Evolutionary conservation across 768 basidiomycete genomes (phyloP).

Genomic region (Trametes gibbosa): DNA sequence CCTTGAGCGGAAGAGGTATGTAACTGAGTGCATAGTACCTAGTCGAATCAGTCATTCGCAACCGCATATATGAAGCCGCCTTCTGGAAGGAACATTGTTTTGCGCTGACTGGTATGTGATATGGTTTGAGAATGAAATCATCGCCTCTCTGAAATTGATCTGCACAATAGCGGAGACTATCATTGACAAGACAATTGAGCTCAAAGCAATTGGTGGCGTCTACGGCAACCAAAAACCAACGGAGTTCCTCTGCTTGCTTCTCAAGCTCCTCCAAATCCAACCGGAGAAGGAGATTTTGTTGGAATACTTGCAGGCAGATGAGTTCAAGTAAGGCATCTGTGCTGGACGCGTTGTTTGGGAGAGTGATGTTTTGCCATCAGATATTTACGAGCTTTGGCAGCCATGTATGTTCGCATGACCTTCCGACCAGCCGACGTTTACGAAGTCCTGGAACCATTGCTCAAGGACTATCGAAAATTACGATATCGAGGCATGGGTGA

Average conservation of each 20-base stretch:
- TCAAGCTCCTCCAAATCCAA: conserved; percentile 95
- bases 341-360: too few species aligned
- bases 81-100: conserved; percentile 99
- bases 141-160: conserved; percentile 2
- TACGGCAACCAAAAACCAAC: conserved; percentile 95
- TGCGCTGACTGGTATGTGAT: conserved; percentile 77
- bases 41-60: conserved; percentile 95
- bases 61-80: conserved; percentile 89
- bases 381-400: conserved; percentile 91
- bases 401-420: conserved; percentile 93
- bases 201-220: conserved; percentile 86
- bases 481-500: conserved; percentile 76
- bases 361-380: conserved; percentile 37
- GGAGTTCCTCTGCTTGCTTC: conserved; percentile 85
- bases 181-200: conserved; percentile 88
- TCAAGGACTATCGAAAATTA: conserved; percentile 92
- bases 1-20: conserved; percentile 3
- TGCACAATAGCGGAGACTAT: conserved; percentile 71
- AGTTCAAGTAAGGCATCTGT: conserved; percentile 83
- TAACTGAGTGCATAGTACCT: conserved; percentile 58
- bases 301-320: conserved; percentile 93
- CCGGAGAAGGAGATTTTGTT: conserved; percentile 96
- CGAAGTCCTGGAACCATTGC: conserved; percentile 87
- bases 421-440: conserved; percentile 90
- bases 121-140: neutral